Percentiles rank a stretch among this genome's conserved stretches.
Conservation (phyloP, 2,329 filamentous ascomycete species). For the Leptosphaerulina australis region DNA sequence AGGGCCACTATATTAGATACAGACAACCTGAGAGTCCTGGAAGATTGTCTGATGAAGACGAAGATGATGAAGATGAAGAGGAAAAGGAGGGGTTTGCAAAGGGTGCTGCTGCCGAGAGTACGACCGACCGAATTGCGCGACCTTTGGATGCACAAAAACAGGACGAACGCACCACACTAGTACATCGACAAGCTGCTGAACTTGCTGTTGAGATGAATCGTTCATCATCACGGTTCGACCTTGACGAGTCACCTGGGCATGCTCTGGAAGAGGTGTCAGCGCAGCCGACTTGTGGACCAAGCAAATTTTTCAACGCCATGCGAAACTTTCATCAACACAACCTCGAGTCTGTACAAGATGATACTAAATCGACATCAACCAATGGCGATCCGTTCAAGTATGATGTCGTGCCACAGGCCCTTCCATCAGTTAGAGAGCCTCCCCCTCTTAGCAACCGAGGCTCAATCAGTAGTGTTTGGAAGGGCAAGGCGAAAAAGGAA, state of each 20-base stretch:
- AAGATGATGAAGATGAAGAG: background rate
- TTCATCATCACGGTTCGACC: background rate
- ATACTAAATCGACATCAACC: background rate
- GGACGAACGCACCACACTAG: no score
- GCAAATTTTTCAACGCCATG: background rate
- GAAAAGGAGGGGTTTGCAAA: background rate
- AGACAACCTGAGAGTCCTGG: background rate
- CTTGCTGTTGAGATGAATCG: background rate
- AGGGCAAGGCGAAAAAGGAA: constrained; percentile 5
- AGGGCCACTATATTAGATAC: background rate
- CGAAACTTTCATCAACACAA: background rate
- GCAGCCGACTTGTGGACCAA: background rate
- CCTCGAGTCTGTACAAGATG: background rate
- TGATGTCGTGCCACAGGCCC: no score
- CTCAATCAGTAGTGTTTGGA: background rate
- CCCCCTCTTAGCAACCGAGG: background rate
- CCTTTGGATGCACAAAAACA: background rate
- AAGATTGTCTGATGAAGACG: background rate
- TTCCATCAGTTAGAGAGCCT: background rate
- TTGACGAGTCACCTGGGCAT: background rate
- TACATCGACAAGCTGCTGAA: background rate
- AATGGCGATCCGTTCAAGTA: background rate
- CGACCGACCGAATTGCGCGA: background rate
- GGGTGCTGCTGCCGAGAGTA: background rate
- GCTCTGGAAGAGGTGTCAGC: background rate